Base-by-base conservation (phyloP, 768 basidiomycete genomes). In the Agaricus sinodeliciosus region DNA sequence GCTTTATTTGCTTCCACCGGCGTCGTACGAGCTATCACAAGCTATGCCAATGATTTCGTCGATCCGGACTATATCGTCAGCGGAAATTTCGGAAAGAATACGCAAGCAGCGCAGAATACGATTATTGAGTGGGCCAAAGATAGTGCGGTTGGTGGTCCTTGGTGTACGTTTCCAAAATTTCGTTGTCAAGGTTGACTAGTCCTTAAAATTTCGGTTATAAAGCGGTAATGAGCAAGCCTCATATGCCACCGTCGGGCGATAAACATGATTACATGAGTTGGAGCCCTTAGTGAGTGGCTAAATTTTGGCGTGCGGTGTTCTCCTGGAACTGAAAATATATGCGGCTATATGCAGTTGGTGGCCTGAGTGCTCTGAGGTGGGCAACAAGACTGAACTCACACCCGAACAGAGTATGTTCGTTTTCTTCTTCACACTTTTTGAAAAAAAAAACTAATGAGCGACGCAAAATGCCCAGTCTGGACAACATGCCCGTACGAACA, bases 191-290 rank as follows among this genome's bases (percentile, higher is more conserved):
- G n/a, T 37, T 49, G 34, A 6, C 18, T 3, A 6, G 25, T 44
- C 9, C 22, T 26, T 19, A 12, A 15, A 6, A 7, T 4, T 9
- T 44, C 9, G 43, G 27, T 28, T 28, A 2, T 48, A 25, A 54
- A 81, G 80, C 69, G 48, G 82, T 82, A 15, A 77, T 69, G 43
- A 67, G 65, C 58, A 80, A 80, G 59, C 60, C 70, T 15, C 68
- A 75, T 27, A 61, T 65, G 4, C 72, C 81, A 1, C 80, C 80
- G 2, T 74, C 75, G 16, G 78, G 79, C 1, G 69, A 81, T 59
- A 70, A 71, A 31, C 78, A 82, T 55, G 82, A 84, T 60, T 86
- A 82, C 61, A 72, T 85, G 76, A 84, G 82, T 62, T 84, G 80
- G 79, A 79, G 82, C 12, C 83, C 84, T 37, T 86, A 85, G 83